These are phyloP conservation scores for Hysterangium stoloniferum DNA, from an alignment of 768 basidiomycete genomes.

Conservation along the genomic window DNA sequence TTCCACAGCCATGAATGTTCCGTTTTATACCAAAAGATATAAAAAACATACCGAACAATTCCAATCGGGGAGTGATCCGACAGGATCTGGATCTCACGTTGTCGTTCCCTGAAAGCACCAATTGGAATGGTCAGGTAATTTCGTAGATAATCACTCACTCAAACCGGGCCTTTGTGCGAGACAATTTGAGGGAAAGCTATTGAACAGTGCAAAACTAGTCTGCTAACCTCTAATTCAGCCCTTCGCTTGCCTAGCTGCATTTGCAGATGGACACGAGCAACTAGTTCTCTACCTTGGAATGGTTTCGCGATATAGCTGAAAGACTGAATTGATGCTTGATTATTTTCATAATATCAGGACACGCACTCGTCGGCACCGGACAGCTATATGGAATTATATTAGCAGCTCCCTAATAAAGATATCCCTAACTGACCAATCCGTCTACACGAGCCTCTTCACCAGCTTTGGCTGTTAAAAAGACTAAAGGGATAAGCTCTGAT, in stretches of 20 bases:
- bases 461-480: conserved; percentile 30
- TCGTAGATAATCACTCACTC: background rate
- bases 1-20: background rate
- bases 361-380: conserved; percentile 30
- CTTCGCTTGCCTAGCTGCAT: conserved; percentile 31
- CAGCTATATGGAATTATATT: conserved; percentile 13
- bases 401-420: background rate
- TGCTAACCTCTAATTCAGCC: conserved; percentile 14
- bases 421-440: conserved; percentile 20
- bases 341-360: background rate
- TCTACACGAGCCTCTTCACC: conserved; percentile 29
- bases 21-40: background rate
- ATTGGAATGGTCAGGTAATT: background rate
- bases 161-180: conserved; percentile 2
- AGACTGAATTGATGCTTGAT: background rate
- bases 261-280: conserved; percentile 32
- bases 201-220: too few species aligned
- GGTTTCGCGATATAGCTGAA: conserved; percentile 31
- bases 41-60: conserved; percentile 7
- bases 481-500: conserved; percentile 22
- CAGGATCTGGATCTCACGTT: conserved; percentile 8
- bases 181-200: background rate
- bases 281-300: conserved; percentile 29
- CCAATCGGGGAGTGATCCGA: conserved; percentile 10
- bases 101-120: conserved; percentile 10